Percentiles rank a stretch among this genome's conserved stretches.
These are phyloP conservation scores for Aspergillus homomorphus DNA, from an alignment of 495 filamentous ascomycete genomes.

Conservation along the genomic window DNA sequence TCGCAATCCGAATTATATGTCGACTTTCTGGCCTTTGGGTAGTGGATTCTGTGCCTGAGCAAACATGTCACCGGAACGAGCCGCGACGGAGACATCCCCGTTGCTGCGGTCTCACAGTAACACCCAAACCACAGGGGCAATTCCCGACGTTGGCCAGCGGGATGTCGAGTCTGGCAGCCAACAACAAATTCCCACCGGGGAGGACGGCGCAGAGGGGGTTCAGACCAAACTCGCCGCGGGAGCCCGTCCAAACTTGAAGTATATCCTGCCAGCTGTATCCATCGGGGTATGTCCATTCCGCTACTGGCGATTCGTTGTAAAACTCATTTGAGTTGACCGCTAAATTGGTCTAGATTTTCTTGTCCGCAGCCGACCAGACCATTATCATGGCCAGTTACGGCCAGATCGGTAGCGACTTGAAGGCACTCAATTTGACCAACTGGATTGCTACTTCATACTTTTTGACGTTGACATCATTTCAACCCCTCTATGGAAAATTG, in stretches of 20 bases:
- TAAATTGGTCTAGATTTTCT: constrained; percentile 51
- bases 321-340: neutral
- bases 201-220: constrained; percentile 14
- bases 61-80: constrained; percentile 27
- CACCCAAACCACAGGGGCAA: constrained; percentile 28
- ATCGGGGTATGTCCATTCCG: constrained; percentile 55
- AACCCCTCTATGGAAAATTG: constrained; percentile 74
- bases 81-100: constrained; percentile 41
- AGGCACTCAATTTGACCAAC: constrained; percentile 72
- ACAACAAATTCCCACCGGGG: neutral
- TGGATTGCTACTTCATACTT: constrained; percentile 84
- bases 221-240: constrained; percentile 31
- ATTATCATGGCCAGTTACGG: constrained; percentile 78
- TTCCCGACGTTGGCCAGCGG: constrained; percentile 17
- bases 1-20: neutral
- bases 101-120: constrained; percentile 35
- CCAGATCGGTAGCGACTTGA: constrained; percentile 74
- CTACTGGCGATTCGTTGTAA: no score
- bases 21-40: neutral
- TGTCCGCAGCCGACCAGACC: constrained; percentile 76
- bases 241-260: constrained; percentile 36
- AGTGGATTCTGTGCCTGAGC: constrained; percentile 7
- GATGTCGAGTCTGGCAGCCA: constrained; percentile 21
- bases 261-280: constrained; percentile 50
- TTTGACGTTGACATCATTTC: constrained; percentile 74